A percentile compares a stretch with the other conserved stretches of the same genome.
These are phyloP conservation scores for Lepiota venenata DNA, from an alignment of 768 basidiomycete genomes.

Conservation along the genomic window DNA sequence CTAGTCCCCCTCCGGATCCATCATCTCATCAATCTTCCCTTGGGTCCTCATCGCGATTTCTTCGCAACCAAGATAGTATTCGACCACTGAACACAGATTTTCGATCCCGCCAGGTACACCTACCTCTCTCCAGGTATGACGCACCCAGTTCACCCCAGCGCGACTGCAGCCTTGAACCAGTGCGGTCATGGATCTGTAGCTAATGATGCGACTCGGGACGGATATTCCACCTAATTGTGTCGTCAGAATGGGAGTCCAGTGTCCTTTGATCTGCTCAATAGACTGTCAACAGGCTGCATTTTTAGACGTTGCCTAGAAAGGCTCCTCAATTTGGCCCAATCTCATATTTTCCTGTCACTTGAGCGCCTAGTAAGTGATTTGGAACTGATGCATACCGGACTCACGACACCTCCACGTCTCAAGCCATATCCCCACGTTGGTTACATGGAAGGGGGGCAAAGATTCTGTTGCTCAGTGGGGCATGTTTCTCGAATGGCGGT, in stretches of 20 bases:
- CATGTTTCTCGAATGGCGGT: conserved; percentile 1
- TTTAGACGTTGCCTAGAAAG: not conserved
- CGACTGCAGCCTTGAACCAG: no score
- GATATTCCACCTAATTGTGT: not conserved
- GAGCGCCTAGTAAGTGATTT: not conserved
- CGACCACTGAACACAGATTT: conserved; percentile 1
- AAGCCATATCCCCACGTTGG: not conserved
- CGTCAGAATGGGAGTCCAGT: not conserved
- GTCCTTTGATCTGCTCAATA: not conserved
- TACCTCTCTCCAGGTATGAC: no score
- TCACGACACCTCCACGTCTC: not conserved
- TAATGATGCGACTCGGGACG: not conserved
- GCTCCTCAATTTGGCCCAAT: not conserved
- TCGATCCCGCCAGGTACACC: not conserved
- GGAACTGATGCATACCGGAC: not conserved
- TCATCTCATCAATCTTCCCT: conserved; percentile 18
- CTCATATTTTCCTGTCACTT: not conserved
- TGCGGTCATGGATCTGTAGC: no score
- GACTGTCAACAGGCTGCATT: not conserved
- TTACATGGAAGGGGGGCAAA: not conserved
- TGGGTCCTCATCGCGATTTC: conserved; percentile 32
- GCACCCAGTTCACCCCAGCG: no score
- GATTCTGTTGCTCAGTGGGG: not conserved
- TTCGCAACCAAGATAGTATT: conserved; percentile 18
- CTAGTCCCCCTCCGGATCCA: conserved; percentile 2